A percentile compares a stretch with the other conserved stretches of the same genome.
phyloP scores from a whole-genome alignment of 306 rosid genomes.

The Pyrus betulifolia region DNA sequence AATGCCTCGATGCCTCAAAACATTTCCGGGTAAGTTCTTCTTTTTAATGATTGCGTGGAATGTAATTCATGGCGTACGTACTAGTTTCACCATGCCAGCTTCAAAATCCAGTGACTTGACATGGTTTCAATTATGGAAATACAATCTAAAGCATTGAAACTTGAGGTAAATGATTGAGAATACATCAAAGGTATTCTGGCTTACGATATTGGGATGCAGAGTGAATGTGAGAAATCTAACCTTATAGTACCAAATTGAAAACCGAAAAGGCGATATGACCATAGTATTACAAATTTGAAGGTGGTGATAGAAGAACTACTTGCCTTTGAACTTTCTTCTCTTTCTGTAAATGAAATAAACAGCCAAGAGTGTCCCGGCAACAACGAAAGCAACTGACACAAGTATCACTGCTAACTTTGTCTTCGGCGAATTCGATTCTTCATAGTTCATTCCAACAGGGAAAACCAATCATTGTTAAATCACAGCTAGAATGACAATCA shows the following conservation, averaged over 20 bases:
- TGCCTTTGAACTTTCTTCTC: conserved; percentile 17
- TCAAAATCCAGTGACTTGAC: not conserved
- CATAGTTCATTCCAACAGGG: not conserved
- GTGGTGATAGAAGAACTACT: not conserved
- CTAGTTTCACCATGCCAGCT: not conserved
- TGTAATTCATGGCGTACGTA: not conserved
- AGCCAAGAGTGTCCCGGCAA: conserved; percentile 12
- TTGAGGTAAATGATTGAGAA: not conserved
- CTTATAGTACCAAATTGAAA: not conserved
- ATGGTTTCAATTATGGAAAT: not conserved
- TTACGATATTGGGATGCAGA: not conserved
- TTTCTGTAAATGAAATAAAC: conserved; percentile 13
- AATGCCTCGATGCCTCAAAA: not conserved
- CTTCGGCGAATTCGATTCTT: conserved; percentile 3
- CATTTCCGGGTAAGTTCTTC: not conserved
- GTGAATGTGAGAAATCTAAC: not conserved
- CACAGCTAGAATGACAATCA: not conserved
- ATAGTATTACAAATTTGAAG: too few species aligned
- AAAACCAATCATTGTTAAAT: not conserved
- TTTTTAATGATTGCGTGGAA: not conserved
- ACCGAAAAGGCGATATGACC: not conserved
- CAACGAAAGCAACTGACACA: not conserved
- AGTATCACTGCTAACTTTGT: conserved; percentile 5
- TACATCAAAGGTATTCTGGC: not conserved
- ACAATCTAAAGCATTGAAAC: not conserved